Conservation (phyloP, 2,329 filamentous ascomycete genomes). For the Fusarium kyushuense region DNA sequence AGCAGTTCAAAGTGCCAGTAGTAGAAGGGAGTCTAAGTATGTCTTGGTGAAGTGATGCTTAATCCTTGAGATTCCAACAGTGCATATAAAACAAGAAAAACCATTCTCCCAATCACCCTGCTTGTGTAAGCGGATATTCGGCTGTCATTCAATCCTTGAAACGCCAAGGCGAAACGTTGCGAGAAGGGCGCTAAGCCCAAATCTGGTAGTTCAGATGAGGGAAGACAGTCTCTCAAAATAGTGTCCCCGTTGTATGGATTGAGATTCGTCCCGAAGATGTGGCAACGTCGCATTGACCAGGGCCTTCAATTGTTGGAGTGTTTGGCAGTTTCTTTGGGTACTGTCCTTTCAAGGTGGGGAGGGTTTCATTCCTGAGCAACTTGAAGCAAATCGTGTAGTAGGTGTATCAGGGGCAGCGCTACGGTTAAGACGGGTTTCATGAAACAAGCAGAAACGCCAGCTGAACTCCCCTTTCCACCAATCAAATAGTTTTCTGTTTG, state of each 20-base stretch:
- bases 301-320: too few relatives aligned
- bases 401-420: not conserved
- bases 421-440: conserved; percentile 11
- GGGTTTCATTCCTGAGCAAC: conserved; percentile 8
- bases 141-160: conserved; percentile 6
- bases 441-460: conserved; percentile 22
- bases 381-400: conserved; percentile 16
- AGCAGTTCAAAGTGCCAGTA: not conserved
- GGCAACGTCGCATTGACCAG: not conserved
- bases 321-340: not conserved
- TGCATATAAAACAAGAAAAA: not conserved
- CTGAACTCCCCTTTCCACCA: conserved; percentile 8
- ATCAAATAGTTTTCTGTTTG: not conserved
- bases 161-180: conserved; percentile 30
- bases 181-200: conserved; percentile 6
- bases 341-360: conserved; percentile 17
- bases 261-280: not conserved
- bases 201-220: conserved; percentile 7
- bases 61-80: not conserved
- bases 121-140: conserved; percentile 13
- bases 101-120: not conserved
- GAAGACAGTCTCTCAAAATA: not conserved
- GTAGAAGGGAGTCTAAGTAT: not conserved
- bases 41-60: not conserved
- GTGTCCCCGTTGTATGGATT: not conserved